Evolutionary conservation across 148 eudicot genomes (phyloP).

Genomic region (Salicornia ramosissima): DNA sequence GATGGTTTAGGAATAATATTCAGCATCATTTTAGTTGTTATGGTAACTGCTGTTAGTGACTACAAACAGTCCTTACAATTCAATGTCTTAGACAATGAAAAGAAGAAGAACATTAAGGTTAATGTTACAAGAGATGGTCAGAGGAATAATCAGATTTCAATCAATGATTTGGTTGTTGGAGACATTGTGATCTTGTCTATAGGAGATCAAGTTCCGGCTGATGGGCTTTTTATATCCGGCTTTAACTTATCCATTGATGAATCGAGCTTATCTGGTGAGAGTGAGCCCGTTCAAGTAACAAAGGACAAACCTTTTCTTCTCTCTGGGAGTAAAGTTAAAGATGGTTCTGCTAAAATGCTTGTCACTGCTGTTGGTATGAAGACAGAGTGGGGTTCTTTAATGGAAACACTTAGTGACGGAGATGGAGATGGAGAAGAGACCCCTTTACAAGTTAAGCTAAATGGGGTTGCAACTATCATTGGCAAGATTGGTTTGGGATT

Average conservation of each 20-base stretch:
- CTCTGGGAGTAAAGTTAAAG: constrained; percentile 81
- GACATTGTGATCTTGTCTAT: constrained; percentile 65
- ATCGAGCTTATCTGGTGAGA: constrained; percentile 87
- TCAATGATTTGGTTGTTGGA: constrained; percentile 73
- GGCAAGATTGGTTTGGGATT: constrained; percentile 79
- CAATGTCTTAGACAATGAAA: constrained; percentile 67
- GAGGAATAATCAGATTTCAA: constrained; percentile 58
- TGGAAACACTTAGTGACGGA: constrained; percentile 65
- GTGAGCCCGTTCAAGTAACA: constrained; percentile 52
- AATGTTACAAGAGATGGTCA: constrained; percentile 54
- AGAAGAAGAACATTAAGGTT: constrained; percentile 56
- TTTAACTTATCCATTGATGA: constrained; percentile 66
- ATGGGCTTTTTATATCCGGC: constrained; percentile 66
- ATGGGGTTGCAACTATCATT: constrained; percentile 81
- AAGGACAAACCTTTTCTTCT: constrained; percentile 59
- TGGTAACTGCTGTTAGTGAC: constrained; percentile 78
- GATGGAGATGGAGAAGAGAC: constrained; percentile 78
- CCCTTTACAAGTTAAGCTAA: constrained; percentile 80
- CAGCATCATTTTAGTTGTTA: constrained; percentile 63
- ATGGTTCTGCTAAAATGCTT: constrained; percentile 76
- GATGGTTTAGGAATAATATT: constrained; percentile 72
- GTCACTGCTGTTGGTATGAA: constrained; percentile 83
- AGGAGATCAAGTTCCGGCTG: constrained; percentile 87
- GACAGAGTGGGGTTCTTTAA: constrained; percentile 85
- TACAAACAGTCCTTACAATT: constrained; percentile 84